Evolutionary conservation across 75 land plant genomes (phyloP), one percentile per base, ranked within the genome.

Genomic region (Cupressus sempervirens): DNA sequence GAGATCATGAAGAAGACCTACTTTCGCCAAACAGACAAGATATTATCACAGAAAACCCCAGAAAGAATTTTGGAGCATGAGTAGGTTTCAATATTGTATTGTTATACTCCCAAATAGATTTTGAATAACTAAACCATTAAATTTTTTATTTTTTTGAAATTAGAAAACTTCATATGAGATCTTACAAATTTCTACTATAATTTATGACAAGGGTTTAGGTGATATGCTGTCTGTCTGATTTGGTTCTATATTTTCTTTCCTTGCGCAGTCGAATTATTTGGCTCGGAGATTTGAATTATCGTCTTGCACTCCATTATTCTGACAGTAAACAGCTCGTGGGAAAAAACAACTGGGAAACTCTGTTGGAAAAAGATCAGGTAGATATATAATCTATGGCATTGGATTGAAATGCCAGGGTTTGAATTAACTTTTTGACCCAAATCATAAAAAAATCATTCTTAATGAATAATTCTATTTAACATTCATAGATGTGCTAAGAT

Each of bases 251-350:
- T 56, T 52, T 15, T 68, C 11, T 52, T 58, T 81, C 83, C 11
- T 52, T 58, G 58, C 83, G 81, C 93, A 97, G 98, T 88, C 96
- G 94, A 81, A 74, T 97, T 7, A 90, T 97, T 81, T 97, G 99
- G 99, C 93, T 97, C 41, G 99, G 96, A 15, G 99, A 97, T 88
- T 87, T 95, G 87, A 97, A 97, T 81, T 97, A 97, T 85, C 92
- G 99, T 0, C 89, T 97, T 68, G 90, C 96, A 41, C 89, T 95
- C 36, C 87, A 91, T 82, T 56, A 91, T 54, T 30, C 62, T 35
- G 86, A 92, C 74, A 91, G 90, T 14, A 94, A 92, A 90, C 87
- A 93, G 46, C 87, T 93, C 38, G 87, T 95, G 81, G 93, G 89
- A 77, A 91, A 87, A 89, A 91, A 90, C 38, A 91, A 94, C 86